These are phyloP conservation scores for Penicillium sp. DNA, from an alignment of 2,329 filamentous ascomycete species.

Conservation along the genomic window DNA sequence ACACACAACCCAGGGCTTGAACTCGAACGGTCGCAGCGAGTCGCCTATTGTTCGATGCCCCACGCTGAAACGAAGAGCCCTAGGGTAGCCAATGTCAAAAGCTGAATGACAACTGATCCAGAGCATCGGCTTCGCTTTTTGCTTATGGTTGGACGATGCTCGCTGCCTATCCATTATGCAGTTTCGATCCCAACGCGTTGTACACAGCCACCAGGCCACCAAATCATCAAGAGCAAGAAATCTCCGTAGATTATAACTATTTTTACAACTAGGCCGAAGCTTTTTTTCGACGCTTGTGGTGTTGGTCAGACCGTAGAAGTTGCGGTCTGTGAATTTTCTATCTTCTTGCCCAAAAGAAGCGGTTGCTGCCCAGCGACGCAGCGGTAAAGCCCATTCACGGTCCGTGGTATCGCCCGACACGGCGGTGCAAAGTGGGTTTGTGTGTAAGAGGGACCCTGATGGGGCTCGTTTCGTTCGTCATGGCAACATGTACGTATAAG, in stretches of 20 bases:
- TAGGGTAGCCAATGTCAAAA: neutral
- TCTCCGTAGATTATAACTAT: constrained; percentile 1
- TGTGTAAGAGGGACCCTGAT: constrained; percentile 15
- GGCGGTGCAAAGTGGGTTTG: constrained; percentile 15
- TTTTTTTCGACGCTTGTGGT: neutral
- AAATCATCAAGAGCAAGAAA: neutral
- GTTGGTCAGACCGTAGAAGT: constrained; percentile 16
- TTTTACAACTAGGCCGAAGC: constrained; percentile 5
- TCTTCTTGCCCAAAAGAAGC: constrained; percentile 22
- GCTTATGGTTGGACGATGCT: neutral
- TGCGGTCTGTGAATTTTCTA: constrained; percentile 28
- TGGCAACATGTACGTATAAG: constrained; percentile 21
- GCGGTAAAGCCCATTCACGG: constrained; percentile 36
- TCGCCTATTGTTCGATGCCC: constrained; percentile 8
- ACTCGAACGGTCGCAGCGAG: constrained; percentile 16
- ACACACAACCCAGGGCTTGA: constrained; percentile 18
- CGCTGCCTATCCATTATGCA: constrained; percentile 3
- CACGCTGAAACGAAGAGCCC: constrained; percentile 7
- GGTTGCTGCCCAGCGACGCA: constrained; percentile 38
- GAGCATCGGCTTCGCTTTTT: neutral
- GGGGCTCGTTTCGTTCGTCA: constrained; percentile 17
- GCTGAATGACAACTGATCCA: neutral
- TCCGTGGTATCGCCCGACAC: constrained; percentile 31
- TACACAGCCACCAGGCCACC: constrained; percentile 1
- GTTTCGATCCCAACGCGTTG: constrained; percentile 5